These are phyloP conservation scores for Kwoniella pini DNA, from an alignment of 768 basidiomycete genomes.

Conservation along the genomic window DNA sequence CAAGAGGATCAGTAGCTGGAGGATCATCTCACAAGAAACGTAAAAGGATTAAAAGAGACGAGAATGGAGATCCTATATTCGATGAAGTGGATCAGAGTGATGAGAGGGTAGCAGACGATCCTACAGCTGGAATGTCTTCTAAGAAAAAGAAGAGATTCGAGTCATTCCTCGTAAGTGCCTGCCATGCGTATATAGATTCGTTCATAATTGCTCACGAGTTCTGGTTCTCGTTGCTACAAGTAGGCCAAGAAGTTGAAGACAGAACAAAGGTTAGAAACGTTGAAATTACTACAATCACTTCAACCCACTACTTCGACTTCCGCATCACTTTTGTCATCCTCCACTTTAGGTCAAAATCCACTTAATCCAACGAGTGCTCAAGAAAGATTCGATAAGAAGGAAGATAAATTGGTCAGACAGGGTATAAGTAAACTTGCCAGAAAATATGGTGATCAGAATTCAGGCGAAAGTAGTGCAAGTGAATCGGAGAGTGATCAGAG, in stretches of 20 bases:
- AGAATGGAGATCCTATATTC: slow-evolving; percentile 10
- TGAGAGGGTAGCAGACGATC: slow-evolving; percentile 1
- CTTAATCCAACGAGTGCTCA: slow-evolving; percentile 43
- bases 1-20: slow-evolving; percentile 64
- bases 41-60: slow-evolving; percentile 50
- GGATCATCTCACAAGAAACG: slow-evolving; percentile 68
- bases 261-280: slow-evolving; percentile 44
- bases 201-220: too few species aligned
- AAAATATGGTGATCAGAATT: slow-evolving; percentile 20
- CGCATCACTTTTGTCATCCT: slow-evolving; percentile 39
- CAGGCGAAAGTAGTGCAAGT: slow-evolving; percentile 32
- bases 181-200: too few species aligned
- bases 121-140: slow-evolving; percentile 60
- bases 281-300: slow-evolving; percentile 45
- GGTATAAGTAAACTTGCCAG: slow-evolving; percentile 39
- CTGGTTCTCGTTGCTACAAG: background rate
- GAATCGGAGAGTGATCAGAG: slow-evolving; percentile 38
- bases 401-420: slow-evolving; percentile 49
- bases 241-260: slow-evolving; percentile 53
- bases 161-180: slow-evolving; percentile 77
- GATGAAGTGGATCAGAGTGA: background rate
- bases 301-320: slow-evolving; percentile 36
- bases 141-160: slow-evolving; percentile 89
- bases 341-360: slow-evolving; percentile 51
- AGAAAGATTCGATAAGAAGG: slow-evolving; percentile 38